Evolutionary conservation across 768 basidiomycete species (phyloP).

Genomic region (Russula compacta): DNA sequence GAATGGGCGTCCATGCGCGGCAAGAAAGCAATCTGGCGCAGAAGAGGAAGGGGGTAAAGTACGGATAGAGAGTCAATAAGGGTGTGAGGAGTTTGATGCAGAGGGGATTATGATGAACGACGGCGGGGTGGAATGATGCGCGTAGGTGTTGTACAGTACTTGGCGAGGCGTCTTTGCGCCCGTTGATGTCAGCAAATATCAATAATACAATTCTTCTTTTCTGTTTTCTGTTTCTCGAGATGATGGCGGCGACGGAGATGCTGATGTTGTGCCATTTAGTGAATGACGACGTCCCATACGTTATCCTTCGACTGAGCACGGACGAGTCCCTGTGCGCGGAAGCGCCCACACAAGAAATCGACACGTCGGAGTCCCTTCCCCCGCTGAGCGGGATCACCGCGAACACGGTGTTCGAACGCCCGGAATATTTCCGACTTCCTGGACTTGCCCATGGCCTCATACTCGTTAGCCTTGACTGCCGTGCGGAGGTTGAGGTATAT

Average conservation of each 20-base stretch:
- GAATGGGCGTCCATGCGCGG: slow-evolving; percentile 2
- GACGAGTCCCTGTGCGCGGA: slow-evolving; percentile 1
- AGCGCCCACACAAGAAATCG: slow-evolving; percentile 1
- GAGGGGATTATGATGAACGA: slow-evolving; percentile 7
- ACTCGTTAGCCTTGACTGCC: not conserved
- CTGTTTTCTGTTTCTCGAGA: not conserved
- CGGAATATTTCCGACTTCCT: not conserved
- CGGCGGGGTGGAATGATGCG: slow-evolving; percentile 8
- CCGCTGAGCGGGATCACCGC: not conserved
- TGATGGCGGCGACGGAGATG: not conserved
- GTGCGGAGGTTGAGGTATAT: slow-evolving; percentile 8
- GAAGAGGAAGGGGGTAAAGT: not conserved
- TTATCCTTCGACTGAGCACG: slow-evolving; percentile 11
- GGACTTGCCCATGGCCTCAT: not conserved
- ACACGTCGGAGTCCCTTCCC: slow-evolving; percentile 8
- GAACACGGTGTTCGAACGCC: slow-evolving; percentile 3
- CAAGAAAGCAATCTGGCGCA: slow-evolving; percentile 4
- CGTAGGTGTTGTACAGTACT: slow-evolving; percentile 11
- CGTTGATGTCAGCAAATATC: slow-evolving; percentile 4
- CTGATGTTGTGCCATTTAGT: not conserved
- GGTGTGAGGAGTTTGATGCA: slow-evolving; percentile 3
- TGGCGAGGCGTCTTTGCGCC: not conserved
- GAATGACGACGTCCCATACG: slow-evolving; percentile 4
- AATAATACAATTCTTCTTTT: slow-evolving; percentile 17
- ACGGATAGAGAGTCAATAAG: not conserved